phyloP scores from a whole-genome alignment of 83 land plant species.

The Picea mariana region DNA sequence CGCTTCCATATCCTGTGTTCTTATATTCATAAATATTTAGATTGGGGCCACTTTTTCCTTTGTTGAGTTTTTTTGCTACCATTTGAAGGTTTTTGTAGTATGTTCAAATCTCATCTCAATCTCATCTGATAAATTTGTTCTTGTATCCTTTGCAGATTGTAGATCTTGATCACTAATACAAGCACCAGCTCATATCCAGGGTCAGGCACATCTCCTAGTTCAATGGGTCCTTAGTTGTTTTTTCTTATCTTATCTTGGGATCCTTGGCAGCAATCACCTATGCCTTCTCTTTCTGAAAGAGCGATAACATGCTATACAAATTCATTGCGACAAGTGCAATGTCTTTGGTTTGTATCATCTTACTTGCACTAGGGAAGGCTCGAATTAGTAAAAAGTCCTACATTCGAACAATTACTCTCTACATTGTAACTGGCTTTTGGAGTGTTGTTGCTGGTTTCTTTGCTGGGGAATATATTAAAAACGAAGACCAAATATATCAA shows the following conservation, averaged over 20 bases:
- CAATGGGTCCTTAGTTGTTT: constrained; percentile 38
- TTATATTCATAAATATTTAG: too few species aligned
- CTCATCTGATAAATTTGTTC: too few species aligned
- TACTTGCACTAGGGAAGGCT: constrained; percentile 53
- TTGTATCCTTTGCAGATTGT: constrained; percentile 6
- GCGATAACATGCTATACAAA: constrained; percentile 50
- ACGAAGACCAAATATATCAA: background rate
- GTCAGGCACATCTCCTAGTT: constrained; percentile 42
- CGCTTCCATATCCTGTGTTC: too few species aligned
- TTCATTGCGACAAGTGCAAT: constrained; percentile 34
- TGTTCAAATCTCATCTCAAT: too few species aligned
- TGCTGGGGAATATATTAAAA: constrained; percentile 37
- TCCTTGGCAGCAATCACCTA: constrained; percentile 52
- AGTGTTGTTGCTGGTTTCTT: constrained; percentile 42
- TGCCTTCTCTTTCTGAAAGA: constrained; percentile 53
- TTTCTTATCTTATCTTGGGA: constrained; percentile 60
- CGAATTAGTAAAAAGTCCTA: constrained; percentile 29
- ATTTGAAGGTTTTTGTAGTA: too few species aligned
- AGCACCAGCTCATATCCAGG: constrained; percentile 25
- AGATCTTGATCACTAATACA: background rate
- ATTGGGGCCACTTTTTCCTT: too few species aligned
- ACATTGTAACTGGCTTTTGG: constrained; percentile 23
- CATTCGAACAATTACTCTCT: too few species aligned
- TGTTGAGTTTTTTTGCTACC: too few species aligned
- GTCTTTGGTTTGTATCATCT: constrained; percentile 38